Evolutionary conservation across 2,329 filamentous ascomycete species (phyloP).

Genomic region (Alternaria infectoria): DNA sequence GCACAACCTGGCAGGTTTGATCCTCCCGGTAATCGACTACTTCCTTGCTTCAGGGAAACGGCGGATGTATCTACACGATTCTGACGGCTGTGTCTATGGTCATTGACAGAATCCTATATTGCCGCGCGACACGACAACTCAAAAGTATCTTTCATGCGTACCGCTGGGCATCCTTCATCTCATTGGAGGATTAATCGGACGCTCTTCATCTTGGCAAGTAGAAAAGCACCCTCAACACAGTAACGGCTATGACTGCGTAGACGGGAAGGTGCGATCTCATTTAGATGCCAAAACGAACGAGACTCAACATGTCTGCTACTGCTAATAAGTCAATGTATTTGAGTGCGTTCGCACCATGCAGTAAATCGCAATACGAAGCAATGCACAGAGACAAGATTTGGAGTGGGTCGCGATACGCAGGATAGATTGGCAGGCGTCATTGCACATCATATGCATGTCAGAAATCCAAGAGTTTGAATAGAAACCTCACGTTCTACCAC

Average conservation of each 20-base stretch:
- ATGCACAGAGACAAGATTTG: background rate
- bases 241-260: background rate
- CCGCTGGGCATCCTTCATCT: background rate
- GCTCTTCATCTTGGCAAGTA: background rate
- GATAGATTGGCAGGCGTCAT: conserved; percentile 3
- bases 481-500: background rate
- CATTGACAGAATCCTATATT: background rate
- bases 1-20: background rate
- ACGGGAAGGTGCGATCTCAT: no score
- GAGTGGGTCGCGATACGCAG: background rate
- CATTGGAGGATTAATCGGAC: background rate
- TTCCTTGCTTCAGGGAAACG: background rate
- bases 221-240: background rate
- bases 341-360: background rate
- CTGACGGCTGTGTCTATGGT: accelerated
- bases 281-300: background rate
- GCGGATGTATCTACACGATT: background rate
- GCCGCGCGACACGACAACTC: background rate
- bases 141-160: background rate
- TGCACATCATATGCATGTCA: background rate
- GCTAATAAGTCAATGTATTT: background rate
- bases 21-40: background rate
- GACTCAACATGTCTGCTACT: background rate
- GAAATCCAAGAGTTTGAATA: background rate
- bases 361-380: background rate